Evolutionary conservation across 352 stramenopile species (phyloP).

Genomic region (Phytophthora capsici): DNA sequence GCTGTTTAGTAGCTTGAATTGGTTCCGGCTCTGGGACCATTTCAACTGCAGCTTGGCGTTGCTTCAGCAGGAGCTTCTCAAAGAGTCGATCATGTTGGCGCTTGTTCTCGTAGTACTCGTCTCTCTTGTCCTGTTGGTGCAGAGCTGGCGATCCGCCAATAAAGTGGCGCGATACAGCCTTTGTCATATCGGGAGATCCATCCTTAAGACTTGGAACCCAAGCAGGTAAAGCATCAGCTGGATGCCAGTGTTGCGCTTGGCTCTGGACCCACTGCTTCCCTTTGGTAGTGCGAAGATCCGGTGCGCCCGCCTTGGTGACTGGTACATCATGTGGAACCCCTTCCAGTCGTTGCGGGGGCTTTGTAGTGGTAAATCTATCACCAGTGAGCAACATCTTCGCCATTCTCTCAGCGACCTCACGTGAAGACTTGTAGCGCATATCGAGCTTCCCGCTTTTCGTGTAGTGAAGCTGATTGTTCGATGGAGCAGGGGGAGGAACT

Average conservation of each 20-base stretch:
- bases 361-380: slow-evolving; percentile 7
- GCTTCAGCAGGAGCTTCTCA: slow-evolving; percentile 19
- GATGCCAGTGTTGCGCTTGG: slow-evolving; percentile 34
- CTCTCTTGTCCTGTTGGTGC: slow-evolving; percentile 21
- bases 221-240: slow-evolving; percentile 14
- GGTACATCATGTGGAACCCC: slow-evolving; percentile 26
- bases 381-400: slow-evolving; percentile 23
- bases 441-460: slow-evolving; percentile 32
- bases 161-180: slow-evolving; percentile 30
- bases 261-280: slow-evolving; percentile 36
- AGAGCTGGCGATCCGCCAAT: slow-evolving; percentile 27
- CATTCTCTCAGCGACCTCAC: slow-evolving; percentile 29
- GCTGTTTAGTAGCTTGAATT: slow-evolving; percentile 16
- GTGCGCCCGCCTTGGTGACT: slow-evolving; percentile 30
- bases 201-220: slow-evolving; percentile 43
- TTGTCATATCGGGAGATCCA: slow-evolving; percentile 39
- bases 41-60: slow-evolving; percentile 17
- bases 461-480: slow-evolving; percentile 18
- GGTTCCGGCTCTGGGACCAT: slow-evolving; percentile 24
- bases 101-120: slow-evolving; percentile 36
- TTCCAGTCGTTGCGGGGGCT: slow-evolving; percentile 5
- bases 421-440: slow-evolving; percentile 39
- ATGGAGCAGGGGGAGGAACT: slow-evolving; percentile 9
- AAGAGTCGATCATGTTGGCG: slow-evolving; percentile 21
- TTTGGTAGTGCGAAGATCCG: slow-evolving; percentile 31